Evolutionary conservation across 345 rosid genomes (phyloP).

Genomic region (Acer yangbiense): DNA sequence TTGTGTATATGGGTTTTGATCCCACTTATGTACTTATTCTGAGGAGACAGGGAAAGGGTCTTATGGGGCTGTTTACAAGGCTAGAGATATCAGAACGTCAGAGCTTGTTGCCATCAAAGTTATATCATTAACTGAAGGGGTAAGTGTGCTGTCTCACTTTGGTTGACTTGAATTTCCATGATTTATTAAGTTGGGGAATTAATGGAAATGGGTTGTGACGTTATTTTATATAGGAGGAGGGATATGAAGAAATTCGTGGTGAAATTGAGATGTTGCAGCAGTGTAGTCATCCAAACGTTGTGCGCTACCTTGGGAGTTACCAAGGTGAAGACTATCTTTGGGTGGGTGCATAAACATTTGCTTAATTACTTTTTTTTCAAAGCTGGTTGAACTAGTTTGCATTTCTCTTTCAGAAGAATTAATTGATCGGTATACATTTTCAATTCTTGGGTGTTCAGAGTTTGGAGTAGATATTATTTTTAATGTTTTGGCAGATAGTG

Average conservation of each 20-base stretch:
- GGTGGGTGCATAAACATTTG: constrained; percentile 47
- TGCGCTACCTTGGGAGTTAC: constrained; percentile 93
- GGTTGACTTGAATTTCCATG: neutral
- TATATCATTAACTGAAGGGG: constrained; percentile 92
- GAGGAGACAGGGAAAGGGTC: constrained; percentile 88
- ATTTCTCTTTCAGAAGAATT: constrained; percentile 16
- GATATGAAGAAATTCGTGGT: constrained; percentile 96
- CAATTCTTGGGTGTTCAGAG: constrained; percentile 8
- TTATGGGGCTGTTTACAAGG: constrained; percentile 97
- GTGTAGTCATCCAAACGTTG: constrained; percentile 95
- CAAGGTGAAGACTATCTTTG: constrained; percentile 99
- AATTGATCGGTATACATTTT: neutral
- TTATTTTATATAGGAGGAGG: constrained; percentile 74
- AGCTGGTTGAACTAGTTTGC: neutral
- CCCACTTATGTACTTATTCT: constrained; percentile 2
- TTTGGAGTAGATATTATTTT: constrained; percentile 31
- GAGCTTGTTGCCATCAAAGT: constrained; percentile 99
- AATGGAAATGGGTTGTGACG: constrained; percentile 13
- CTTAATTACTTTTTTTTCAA: constrained; percentile 14
- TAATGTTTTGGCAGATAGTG: constrained; percentile 77
- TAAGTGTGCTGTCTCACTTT: constrained; percentile 33
- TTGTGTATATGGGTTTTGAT: neutral
- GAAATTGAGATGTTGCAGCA: constrained; percentile 99
- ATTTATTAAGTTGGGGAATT: constrained; percentile 4
- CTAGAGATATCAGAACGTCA: constrained; percentile 88